phyloP scores from a whole-genome alignment of 345 rosid genomes.

The Eucalyptus erythrocorys region DNA sequence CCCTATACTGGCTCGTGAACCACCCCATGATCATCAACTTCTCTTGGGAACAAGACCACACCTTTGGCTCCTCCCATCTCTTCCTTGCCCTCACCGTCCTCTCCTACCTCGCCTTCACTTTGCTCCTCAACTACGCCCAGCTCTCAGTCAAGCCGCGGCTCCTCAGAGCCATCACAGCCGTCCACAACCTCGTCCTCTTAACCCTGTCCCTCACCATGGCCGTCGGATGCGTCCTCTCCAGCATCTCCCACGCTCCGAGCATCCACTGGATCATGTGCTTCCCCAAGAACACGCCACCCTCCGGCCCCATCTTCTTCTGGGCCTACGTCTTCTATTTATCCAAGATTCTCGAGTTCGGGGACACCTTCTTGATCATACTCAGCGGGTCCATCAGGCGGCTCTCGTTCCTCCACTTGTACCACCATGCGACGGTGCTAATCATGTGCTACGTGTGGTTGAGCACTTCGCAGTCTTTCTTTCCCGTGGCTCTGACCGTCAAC shows the following conservation, averaged over 20 bases:
- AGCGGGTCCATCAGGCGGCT: constrained; percentile 15
- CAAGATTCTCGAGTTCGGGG: constrained; percentile 41
- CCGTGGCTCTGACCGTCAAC: constrained; percentile 41
- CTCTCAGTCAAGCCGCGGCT: constrained; percentile 4
- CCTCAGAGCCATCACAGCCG: constrained; percentile 59
- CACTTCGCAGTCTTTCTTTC: constrained; percentile 53
- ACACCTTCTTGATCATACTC: constrained; percentile 47
- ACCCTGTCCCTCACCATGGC: constrained; percentile 61
- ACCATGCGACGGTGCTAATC: constrained; percentile 58
- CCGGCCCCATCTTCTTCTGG: constrained; percentile 66
- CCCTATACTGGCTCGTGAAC: background rate
- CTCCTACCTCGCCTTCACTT: background rate
- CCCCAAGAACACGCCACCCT: constrained; percentile 24
- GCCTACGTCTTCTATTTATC: constrained; percentile 55
- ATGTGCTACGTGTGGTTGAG: constrained; percentile 64
- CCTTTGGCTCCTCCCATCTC: constrained; percentile 9
- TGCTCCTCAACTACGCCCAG: constrained; percentile 11
- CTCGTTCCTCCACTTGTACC: constrained; percentile 83
- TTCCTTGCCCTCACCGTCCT: background rate
- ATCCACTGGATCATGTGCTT: constrained; percentile 25
- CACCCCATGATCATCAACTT: constrained; percentile 23
- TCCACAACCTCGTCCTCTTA: constrained; percentile 55
- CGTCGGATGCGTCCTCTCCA: constrained; percentile 50
- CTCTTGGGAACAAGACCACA: constrained; percentile 15
- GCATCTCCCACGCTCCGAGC: constrained; percentile 6